Conservation (phyloP, 495 filamentous ascomycete genomes). For the Jackrogersella multiformis region DNA sequence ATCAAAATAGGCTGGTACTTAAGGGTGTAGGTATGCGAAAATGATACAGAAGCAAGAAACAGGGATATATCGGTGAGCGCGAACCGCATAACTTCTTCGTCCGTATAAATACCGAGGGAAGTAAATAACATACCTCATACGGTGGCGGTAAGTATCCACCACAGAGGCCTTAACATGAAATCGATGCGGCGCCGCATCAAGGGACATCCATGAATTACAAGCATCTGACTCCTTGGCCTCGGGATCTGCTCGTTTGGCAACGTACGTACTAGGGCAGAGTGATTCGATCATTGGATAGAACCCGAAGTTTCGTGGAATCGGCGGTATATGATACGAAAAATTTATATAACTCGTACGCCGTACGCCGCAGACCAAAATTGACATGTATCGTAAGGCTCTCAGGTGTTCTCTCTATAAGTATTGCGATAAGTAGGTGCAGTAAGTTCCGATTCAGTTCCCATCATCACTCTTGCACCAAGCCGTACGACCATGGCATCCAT, state of each 20-base stretch:
- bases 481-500: background rate
- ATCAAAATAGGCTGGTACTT: background rate
- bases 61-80: slow-evolving; percentile 13
- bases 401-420: background rate
- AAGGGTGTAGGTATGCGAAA: background rate
- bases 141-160: slow-evolving; percentile 24
- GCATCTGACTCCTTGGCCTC: slow-evolving; percentile 17
- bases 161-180: background rate
- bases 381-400: background rate
- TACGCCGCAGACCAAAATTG: background rate
- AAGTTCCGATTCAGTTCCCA: background rate
- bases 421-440: background rate
- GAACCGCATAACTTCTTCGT: background rate
- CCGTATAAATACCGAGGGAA: too few species aligned
- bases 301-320: slow-evolving; percentile 12
- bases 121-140: background rate
- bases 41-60: background rate
- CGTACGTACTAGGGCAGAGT: too few species aligned
- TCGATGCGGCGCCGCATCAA: background rate
- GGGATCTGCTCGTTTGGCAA: slow-evolving; percentile 8
- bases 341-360: too few species aligned
- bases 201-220: too few species aligned
- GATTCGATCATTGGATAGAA: slow-evolving; percentile 21
- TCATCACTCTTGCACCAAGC: background rate
- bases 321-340: background rate